These are phyloP conservation scores for Plasmodium gonderi DNA, from an alignment of 169 alveolate species.

Conservation along the genomic window DNA sequence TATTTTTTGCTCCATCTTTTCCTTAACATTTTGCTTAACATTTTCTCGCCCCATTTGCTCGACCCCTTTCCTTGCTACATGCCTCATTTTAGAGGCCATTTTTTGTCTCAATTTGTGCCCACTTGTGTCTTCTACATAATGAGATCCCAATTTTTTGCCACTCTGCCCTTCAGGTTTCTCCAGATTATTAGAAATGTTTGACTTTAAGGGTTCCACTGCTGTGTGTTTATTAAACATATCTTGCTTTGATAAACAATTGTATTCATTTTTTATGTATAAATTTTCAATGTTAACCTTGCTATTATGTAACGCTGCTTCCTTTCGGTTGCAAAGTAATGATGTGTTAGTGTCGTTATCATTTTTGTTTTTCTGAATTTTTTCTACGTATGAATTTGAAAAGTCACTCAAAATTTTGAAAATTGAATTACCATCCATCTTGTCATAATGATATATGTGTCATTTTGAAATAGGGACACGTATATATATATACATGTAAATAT, in stretches of 20 bases:
- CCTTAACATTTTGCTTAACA: neutral
- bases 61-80: no score
- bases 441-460: slow-evolving; percentile 7
- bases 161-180: slow-evolving; percentile 15
- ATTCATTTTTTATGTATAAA: neutral
- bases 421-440: slow-evolving; percentile 46
- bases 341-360: neutral
- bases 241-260: slow-evolving; percentile 1
- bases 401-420: slow-evolving; percentile 19
- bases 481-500: neutral
- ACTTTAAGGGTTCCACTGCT: neutral
- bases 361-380: neutral
- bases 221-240: slow-evolving; percentile 10
- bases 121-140: neutral
- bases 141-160: neutral
- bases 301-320: slow-evolving; percentile 6
- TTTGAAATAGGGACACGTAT: neutral
- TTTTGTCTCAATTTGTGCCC: neutral
- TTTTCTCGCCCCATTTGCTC: neutral
- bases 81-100: slow-evolving; percentile 3
- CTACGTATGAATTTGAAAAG: slow-evolving; percentile 20
- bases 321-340: slow-evolving; percentile 4
- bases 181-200: slow-evolving; percentile 3
- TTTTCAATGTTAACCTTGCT: slow-evolving; percentile 23
- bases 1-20: neutral